Base-by-base conservation (phyloP, 495 filamentous ascomycete genomes). In the Trichoderma parareesei region DNA sequence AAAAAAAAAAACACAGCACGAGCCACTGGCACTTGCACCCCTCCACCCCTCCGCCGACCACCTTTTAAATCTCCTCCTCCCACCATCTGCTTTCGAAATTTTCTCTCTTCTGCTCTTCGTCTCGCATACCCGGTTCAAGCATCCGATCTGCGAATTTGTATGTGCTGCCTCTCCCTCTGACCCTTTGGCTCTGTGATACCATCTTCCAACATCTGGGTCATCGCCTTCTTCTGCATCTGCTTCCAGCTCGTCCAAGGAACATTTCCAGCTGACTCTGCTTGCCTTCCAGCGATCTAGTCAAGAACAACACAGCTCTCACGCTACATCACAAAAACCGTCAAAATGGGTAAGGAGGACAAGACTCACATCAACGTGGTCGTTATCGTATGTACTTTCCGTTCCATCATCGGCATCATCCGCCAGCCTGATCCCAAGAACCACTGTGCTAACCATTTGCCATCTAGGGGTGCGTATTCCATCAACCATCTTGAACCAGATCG, bases 301-400 rank as follows among this genome's bases (percentile, higher is more conserved):
- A 69, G 68, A 68, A 48, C 67, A 61, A 61, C 27, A 37, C 33
- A 57, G 27, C 53, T 57, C 53, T n/a, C 53, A 57, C 53, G 27
- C 74, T 77, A 62, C 76, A 69, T 53, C 37, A 7, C 6, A 42
- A 65, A 66, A 62, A 92, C 53, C 53, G 53, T 27, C 8, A 57
- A 57, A 57, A 57, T 57, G 53, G 53, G 90, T 87, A 95, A 95
- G 83, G 92, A 95, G 70, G 77, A 79, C 16, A 90, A 90, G 85
- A 76, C 77, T 79, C 92, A 97, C 77, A 87, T 97, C 81, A 97
- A 96, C 87, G 90, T 97, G 82, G 93, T 97, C 80, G 93, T 97
- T 83, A 95, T 96, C 84, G 92, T 57, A 57, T 6, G 53, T 57
- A 33, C 20, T 14, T 14, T 57, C 27, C 33, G 27, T 13, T 11